Base-by-base conservation (phyloP, 208 protist species). In the Herpetomonas samuelpessoai region DNA sequence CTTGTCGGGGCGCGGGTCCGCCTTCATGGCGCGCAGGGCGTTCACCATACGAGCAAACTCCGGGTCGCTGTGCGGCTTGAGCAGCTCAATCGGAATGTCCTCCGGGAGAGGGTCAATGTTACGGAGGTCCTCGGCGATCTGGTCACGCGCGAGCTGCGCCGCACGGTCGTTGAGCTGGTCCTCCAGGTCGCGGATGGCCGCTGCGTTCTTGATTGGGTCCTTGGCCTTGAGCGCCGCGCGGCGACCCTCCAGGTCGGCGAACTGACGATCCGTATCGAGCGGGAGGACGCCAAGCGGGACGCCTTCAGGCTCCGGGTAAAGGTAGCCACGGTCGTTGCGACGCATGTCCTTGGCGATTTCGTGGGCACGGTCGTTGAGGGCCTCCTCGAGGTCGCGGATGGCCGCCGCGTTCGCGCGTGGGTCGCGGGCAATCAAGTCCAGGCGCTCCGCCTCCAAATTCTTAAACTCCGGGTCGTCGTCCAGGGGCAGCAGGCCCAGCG, bases 51-150 rank as follows among this genome's bases (percentile, higher is more conserved):
- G 45, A 0, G 49, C 53, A 49, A 92, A 89, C 19, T 57, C 6
- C 1, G 66, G 47, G 51, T 92, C 82, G 18, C 82, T 68, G 72
- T 89, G 80, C 14, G 77, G 82, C 44, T 67, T 75, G 19, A 92
- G 62, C 38, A 88, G 31, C 39, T 75, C 70, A 35, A 88, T 45
- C 14, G 86, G 77, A 21, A 92, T 58, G 2, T 74, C 77, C 10
- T 58, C 50, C 24, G 81, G 82, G 4, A 62, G 49, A 0, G 57
- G 28, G 41, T 89, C 65, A 38, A 92, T 48, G 21, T 65, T 79
- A 14, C 50, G 39, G 24, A 89, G 46, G 41, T 89, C 82, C 49
- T 86, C 79, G 4, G 65, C 72, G 46, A 88, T 78, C 28, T 82
- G 81, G 29, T 71, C 50, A 63, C 55, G 58, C 19, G 81, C 76